A percentile compares a stretch with the other conserved stretches of the same genome.
Evolutionary conservation across 1,139 yeast species (phyloP).

Genomic region (Pichia sorboxylosa): DNA sequence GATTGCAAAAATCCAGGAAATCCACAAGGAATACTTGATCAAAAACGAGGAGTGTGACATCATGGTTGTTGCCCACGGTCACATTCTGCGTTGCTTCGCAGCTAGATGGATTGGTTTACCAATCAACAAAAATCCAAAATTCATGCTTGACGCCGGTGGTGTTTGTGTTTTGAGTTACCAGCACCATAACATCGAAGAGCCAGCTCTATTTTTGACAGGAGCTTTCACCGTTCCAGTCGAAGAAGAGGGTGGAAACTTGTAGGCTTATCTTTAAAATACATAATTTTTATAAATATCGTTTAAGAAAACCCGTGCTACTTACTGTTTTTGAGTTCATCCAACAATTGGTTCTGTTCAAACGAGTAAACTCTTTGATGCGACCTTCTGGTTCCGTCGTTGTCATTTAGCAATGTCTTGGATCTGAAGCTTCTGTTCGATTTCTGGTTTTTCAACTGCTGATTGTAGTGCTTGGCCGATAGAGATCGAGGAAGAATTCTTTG

Average conservation of each 20-base stretch:
- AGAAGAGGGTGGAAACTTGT: conserved; percentile 29
- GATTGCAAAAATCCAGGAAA: conserved; percentile 46
- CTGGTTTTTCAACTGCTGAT: too few relatives aligned
- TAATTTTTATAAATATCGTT: neutral
- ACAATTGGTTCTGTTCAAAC: conserved; percentile 37
- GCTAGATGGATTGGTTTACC: conserved; percentile 70
- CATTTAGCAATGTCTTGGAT: too few relatives aligned
- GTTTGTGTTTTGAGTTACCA: conserved; percentile 87
- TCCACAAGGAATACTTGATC: conserved; percentile 52
- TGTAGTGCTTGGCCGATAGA: too few relatives aligned
- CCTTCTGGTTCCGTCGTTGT: too few relatives aligned
- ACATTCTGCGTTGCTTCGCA: conserved; percentile 77
- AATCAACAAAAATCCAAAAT: conserved; percentile 57
- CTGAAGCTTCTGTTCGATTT: too few relatives aligned
- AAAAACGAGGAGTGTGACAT: conserved; percentile 54
- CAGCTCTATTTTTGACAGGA: conserved; percentile 72
- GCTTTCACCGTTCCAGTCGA: conserved; percentile 67
- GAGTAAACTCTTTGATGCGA: conserved; percentile 29
- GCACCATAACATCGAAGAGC: conserved; percentile 74
- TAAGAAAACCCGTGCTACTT: too few relatives aligned
- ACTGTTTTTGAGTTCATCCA: conserved; percentile 24
- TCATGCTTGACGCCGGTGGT: conserved; percentile 89
- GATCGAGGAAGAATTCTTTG: too few relatives aligned
- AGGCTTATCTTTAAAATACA: conserved; percentile 1
- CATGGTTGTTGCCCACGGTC: conserved; percentile 85